Percentiles rank a stretch among this genome's conserved stretches.
Conservation (phyloP, 352 stramenopile genomes). For the Phytophthora nicotianae region DNA sequence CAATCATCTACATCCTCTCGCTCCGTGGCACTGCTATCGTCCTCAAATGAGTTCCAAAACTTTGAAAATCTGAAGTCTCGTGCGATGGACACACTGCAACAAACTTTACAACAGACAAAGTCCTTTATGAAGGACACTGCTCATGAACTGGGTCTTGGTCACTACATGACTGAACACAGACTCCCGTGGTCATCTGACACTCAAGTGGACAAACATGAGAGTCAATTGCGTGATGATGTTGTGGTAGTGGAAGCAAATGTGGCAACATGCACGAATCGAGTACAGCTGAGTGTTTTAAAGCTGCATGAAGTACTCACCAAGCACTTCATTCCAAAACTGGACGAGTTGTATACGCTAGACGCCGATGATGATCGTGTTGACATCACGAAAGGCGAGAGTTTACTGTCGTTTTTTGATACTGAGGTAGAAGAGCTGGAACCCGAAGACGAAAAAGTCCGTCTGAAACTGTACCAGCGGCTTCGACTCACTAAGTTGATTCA, state of each 20-base stretch:
- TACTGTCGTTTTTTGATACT: constrained; percentile 64
- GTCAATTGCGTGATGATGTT: constrained; percentile 15
- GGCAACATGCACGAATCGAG: constrained; percentile 48
- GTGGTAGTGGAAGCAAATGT: constrained; percentile 59
- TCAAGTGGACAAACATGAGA: constrained; percentile 14
- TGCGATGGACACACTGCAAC: constrained; percentile 44
- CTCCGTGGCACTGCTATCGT: background rate
- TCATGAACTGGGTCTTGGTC: constrained; percentile 48
- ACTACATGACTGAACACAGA: constrained; percentile 25
- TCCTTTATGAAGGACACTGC: constrained; percentile 57
- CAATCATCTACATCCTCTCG: background rate
- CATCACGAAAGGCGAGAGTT: constrained; percentile 41
- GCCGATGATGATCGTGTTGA: constrained; percentile 42
- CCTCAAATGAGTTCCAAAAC: background rate
- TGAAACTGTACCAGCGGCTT: constrained; percentile 57
- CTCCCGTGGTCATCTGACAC: constrained; percentile 55
- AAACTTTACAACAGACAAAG: constrained; percentile 51
- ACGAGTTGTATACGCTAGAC: constrained; percentile 59
- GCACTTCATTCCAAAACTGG: constrained; percentile 58
- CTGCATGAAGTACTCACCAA: constrained; percentile 57
- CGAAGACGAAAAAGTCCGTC: constrained; percentile 55
- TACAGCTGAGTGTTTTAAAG: constrained; percentile 64
- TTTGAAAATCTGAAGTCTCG: constrained; percentile 5
- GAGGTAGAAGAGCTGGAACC: constrained; percentile 73
- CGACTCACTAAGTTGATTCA: constrained; percentile 60